phyloP scores from a whole-genome alignment of 805 yeast genomes.

The Myxozyma melibiosi region DNA sequence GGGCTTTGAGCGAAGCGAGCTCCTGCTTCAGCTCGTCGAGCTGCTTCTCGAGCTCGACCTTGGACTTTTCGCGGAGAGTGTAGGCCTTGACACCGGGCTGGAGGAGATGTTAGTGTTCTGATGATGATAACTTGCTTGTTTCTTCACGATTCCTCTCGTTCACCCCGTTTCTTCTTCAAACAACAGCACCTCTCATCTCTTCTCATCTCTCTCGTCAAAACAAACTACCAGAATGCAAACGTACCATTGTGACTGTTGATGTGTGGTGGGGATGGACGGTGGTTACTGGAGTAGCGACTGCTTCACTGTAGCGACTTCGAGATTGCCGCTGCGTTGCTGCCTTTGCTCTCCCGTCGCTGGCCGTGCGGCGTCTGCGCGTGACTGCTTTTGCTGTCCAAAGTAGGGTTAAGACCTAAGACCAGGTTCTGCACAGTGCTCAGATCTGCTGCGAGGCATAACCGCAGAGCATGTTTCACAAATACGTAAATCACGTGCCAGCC shows the following conservation, averaged over 20 bases:
- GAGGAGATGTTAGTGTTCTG: background rate
- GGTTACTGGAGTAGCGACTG: conserved; percentile 8
- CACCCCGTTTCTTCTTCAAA: background rate
- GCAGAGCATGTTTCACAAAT: background rate
- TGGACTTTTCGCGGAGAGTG: conserved; percentile 96
- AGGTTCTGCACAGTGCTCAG: background rate
- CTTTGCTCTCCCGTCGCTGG: too few species aligned
- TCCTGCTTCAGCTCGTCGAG: conserved; percentile 95
- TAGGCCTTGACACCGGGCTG: conserved; percentile 65
- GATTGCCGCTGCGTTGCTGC: background rate
- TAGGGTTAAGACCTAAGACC: conserved; percentile 7
- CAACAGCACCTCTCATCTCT: background rate
- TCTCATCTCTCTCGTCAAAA: too few species aligned
- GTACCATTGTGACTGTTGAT: conserved; percentile 11
- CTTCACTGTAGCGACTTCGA: background rate
- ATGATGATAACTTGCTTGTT: background rate
- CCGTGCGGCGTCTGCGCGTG: conserved; percentile 3
- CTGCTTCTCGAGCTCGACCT: conserved; percentile 93
- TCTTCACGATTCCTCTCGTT: background rate
- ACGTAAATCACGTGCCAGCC: background rate
- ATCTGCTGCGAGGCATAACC: background rate
- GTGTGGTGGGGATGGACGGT: conserved; percentile 3
- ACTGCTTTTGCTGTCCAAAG: background rate
- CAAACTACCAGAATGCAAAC: background rate
- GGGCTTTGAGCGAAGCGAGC: conserved; percentile 93